A percentile compares a stretch with the other conserved stretches of the same genome.
Evolutionary conservation across 2,329 filamentous ascomycete species (phyloP).

Genomic region (Xylariaceae sp.): DNA sequence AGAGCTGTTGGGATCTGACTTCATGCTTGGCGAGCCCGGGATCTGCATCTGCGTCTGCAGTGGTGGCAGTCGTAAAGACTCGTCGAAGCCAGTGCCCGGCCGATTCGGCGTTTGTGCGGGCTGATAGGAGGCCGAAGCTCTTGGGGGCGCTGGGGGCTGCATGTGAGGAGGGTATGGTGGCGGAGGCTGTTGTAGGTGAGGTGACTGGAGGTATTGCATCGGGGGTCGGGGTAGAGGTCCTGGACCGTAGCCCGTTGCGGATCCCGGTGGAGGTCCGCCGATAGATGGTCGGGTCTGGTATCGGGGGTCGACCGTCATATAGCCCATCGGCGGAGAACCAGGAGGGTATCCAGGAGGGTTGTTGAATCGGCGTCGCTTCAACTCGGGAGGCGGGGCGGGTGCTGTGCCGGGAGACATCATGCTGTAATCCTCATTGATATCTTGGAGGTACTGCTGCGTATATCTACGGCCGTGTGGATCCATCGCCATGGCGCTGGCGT

Average conservation of each 20-base stretch:
- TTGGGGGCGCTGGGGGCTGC: constrained; percentile 54
- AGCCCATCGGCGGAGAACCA: constrained; percentile 37
- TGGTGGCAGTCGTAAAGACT: constrained; percentile 50
- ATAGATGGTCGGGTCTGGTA: constrained; percentile 25
- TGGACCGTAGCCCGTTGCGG: constrained; percentile 24
- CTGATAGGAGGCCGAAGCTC: constrained; percentile 35
- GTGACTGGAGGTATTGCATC: constrained; percentile 13
- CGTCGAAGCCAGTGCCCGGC: constrained; percentile 44
- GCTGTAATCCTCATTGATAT: constrained; percentile 33
- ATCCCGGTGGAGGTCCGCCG: constrained; percentile 17
- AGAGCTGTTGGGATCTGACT: constrained; percentile 8
- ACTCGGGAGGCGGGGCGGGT: constrained; percentile 19
- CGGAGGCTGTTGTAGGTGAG: constrained; percentile 8
- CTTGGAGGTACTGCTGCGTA: constrained; percentile 39
- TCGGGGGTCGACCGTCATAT: constrained; percentile 25
- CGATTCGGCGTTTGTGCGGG: constrained; percentile 27
- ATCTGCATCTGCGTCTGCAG: constrained; percentile 34
- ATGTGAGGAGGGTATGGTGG: constrained; percentile 39
- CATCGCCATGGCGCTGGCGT: constrained; percentile 30
- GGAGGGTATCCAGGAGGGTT: constrained; percentile 24
- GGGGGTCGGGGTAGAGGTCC: constrained; percentile 21
- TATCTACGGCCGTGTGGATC: constrained; percentile 62
- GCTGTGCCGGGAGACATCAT: constrained; percentile 27
- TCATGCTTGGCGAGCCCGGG: constrained; percentile 23
- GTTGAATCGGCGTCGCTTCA: constrained; percentile 30